A percentile compares a stretch with the other conserved stretches of the same genome.
phyloP scores from a whole-genome alignment of 2,329 filamentous ascomycete genomes.

The Graphilbum ipis-grandicollis region DNA sequence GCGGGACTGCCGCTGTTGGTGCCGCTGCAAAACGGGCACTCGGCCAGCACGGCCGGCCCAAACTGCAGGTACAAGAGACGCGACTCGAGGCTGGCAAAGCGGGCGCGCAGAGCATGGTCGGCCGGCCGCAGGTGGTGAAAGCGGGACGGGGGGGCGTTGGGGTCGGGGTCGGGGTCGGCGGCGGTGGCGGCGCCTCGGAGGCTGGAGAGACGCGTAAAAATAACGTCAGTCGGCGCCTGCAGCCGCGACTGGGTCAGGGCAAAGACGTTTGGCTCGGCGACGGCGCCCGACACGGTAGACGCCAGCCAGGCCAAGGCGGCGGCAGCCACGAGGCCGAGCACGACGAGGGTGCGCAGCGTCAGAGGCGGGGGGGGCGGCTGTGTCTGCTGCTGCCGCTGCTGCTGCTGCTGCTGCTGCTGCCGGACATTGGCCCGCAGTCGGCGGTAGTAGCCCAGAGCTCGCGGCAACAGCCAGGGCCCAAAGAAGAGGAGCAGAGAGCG shows the following conservation, averaged over 20 bases:
- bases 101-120: slow-evolving; percentile 49
- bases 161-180: too few relatives aligned
- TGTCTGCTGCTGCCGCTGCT: neutral
- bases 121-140: slow-evolving; percentile 22
- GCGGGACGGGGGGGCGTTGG: too few relatives aligned
- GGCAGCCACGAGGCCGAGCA: slow-evolving; percentile 31
- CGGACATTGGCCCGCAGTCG: slow-evolving; percentile 26
- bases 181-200: slow-evolving; percentile 30
- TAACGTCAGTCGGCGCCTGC: slow-evolving; percentile 66
- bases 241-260: slow-evolving; percentile 59
- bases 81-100: slow-evolving; percentile 52
- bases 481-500: slow-evolving; percentile 39
- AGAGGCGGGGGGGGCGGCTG: neutral
- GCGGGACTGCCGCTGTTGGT: slow-evolving; percentile 10
- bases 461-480: slow-evolving; percentile 55
- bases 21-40: slow-evolving; percentile 62
- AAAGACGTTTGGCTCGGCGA: slow-evolving; percentile 73
- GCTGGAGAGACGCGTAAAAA: slow-evolving; percentile 57
- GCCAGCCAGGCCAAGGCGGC: slow-evolving; percentile 4
- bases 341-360: slow-evolving; percentile 13
- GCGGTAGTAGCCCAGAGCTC: slow-evolving; percentile 47
- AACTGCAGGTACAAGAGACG: slow-evolving; percentile 70
- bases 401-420: slow-evolving; percentile 24
- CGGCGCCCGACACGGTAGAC: slow-evolving; percentile 12
- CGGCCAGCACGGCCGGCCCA: slow-evolving; percentile 55